Conservation (phyloP, 768 basidiomycete genomes). For the Suillus decipiens region DNA sequence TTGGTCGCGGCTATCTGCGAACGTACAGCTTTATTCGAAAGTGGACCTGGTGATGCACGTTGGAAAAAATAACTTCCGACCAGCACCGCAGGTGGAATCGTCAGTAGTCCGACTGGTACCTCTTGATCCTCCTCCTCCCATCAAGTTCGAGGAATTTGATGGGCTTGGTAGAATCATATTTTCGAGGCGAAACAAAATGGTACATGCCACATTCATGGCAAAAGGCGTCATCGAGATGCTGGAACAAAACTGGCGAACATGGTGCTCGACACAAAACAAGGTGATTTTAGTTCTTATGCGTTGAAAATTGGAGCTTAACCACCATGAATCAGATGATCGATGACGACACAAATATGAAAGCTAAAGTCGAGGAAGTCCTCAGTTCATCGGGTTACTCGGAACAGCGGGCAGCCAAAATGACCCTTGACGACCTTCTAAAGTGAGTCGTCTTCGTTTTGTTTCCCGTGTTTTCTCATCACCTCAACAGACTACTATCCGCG, state of each 20-base stretch:
- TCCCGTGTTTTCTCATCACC: constrained; percentile 48
- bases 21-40: constrained; percentile 96
- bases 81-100: constrained; percentile 92
- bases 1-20: constrained; percentile 94
- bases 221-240: constrained; percentile 95
- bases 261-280: constrained; percentile 80
- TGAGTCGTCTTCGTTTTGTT: constrained; percentile 37
- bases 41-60: constrained; percentile 97
- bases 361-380: constrained; percentile 56
- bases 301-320: not conserved
- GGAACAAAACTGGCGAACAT: constrained; percentile 91
- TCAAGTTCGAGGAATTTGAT: constrained; percentile 97
- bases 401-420: constrained; percentile 88
- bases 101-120: constrained; percentile 91
- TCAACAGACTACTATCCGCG: constrained; percentile 44
- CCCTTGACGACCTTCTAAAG: constrained; percentile 88
- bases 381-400: constrained; percentile 52
- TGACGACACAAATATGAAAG: constrained; percentile 68
- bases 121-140: constrained; percentile 91
- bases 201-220: constrained; percentile 88
- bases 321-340: constrained; percentile 56
- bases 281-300: constrained; percentile 29
- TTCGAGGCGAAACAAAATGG: constrained; percentile 84
- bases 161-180: constrained; percentile 92
- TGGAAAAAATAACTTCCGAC: constrained; percentile 95